A percentile compares a stretch with the other conserved stretches of the same genome.
Evolutionary conservation across 2,329 filamentous ascomycete genomes (phyloP).

Genomic region (Paracoccidioides lutzii): DNA sequence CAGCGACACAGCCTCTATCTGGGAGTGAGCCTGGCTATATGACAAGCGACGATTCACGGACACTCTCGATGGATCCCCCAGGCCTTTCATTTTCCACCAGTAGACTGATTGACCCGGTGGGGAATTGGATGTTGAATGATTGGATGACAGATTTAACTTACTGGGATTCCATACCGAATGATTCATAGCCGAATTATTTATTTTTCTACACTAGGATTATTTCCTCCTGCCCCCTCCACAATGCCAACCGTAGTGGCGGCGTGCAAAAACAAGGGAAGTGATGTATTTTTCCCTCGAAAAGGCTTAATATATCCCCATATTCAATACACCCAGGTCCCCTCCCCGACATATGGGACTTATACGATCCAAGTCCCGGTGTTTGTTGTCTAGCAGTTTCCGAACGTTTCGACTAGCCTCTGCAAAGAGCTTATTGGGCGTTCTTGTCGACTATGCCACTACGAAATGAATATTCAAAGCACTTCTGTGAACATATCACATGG

Average conservation of each 20-base stretch:
- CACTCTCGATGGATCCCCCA: not conserved
- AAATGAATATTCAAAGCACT: not conserved
- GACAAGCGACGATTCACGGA: not conserved
- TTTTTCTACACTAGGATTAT: not conserved
- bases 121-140: conserved; percentile 6
- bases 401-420: not conserved
- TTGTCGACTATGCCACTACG: not conserved
- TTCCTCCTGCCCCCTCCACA: too few species aligned
- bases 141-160: conserved; percentile 5
- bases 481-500: not conserved
- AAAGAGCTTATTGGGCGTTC: too few species aligned
- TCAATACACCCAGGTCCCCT: not conserved
- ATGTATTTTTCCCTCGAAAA: not conserved
- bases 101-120: conserved; percentile 2
- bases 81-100: not conserved
- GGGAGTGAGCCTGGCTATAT: not conserved
- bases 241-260: not conserved
- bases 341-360: not conserved
- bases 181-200: not conserved
- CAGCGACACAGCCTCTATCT: not conserved
- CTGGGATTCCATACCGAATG: conserved; percentile 2
- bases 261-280: not conserved
- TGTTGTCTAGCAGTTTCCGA: not conserved
- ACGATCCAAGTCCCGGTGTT: not conserved
- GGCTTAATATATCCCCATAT: too few species aligned